Evolutionary conservation across 108 stramenopile species (phyloP).

Genomic region (Fistulifera pelliculosa): DNA sequence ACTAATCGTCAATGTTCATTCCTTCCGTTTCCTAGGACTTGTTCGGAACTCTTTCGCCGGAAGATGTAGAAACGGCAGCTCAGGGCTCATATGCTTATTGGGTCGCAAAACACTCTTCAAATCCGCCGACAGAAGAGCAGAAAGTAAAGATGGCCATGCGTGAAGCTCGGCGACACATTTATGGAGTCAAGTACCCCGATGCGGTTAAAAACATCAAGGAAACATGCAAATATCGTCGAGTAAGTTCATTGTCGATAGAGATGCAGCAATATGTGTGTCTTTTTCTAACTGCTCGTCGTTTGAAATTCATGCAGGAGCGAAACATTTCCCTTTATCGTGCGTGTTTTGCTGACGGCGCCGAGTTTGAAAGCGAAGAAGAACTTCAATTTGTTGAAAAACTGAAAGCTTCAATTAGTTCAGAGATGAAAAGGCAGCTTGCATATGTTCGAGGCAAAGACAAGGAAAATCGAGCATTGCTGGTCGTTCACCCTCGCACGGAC

Average conservation of each 20-base stretch:
- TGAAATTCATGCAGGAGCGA: neutral
- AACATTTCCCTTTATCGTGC: constrained; percentile 12
- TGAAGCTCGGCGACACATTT: constrained; percentile 21
- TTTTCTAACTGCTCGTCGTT: neutral
- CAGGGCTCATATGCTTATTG: constrained; percentile 24
- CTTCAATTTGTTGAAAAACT: constrained; percentile 4
- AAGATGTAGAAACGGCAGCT: constrained; percentile 23
- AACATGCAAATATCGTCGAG: constrained; percentile 12
- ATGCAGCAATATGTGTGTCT: neutral
- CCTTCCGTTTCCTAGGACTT: constrained; percentile 1
- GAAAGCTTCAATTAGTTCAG: constrained; percentile 13
- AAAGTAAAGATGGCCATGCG: constrained; percentile 17
- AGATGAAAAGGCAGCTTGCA: constrained; percentile 19
- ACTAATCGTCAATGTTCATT: neutral
- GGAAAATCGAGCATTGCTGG: constrained; percentile 18
- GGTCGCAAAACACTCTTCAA: constrained; percentile 4
- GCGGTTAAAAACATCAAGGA: constrained; percentile 10
- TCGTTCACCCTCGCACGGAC: constrained; percentile 12
- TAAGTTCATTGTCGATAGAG: no score
- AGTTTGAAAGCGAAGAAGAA: constrained; percentile 7
- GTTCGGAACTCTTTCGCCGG: constrained; percentile 12
- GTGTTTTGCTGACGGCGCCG: constrained; percentile 13
- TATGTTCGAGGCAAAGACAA: constrained; percentile 25
- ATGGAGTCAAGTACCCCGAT: constrained; percentile 1
- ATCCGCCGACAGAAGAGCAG: constrained; percentile 3